Conservation (phyloP, 495 filamentous ascomycete genomes). For the Lepraria neglecta region DNA sequence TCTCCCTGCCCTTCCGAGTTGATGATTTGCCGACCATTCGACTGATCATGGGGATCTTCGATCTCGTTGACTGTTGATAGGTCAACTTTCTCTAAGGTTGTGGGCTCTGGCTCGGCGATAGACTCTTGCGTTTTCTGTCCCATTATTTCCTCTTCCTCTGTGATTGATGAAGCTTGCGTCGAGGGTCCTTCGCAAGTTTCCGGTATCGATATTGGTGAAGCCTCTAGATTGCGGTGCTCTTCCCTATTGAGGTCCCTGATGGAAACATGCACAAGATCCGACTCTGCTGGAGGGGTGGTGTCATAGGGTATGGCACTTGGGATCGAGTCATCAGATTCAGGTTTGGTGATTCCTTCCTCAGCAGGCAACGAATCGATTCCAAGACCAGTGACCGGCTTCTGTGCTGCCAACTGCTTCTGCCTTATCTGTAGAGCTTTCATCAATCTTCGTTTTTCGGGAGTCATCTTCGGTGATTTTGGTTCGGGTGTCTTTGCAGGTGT, state of each 20-base stretch:
- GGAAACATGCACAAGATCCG: constrained; percentile 11
- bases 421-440: constrained; percentile 91
- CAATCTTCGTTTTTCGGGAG: constrained; percentile 81
- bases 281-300: constrained; percentile 1
- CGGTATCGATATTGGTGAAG: constrained; percentile 25
- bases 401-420: constrained; percentile 58
- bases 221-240: constrained; percentile 16
- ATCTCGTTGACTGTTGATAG: background rate
- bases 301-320: constrained; percentile 30
- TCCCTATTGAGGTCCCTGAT: constrained; percentile 6
- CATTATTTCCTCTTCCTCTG: constrained; percentile 20
- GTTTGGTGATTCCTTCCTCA: background rate
- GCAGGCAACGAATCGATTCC: constrained; percentile 8
- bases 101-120: background rate
- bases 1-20: background rate
- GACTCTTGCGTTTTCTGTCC: constrained; percentile 6
- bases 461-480: constrained; percentile 56
- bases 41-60: background rate
- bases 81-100: background rate
- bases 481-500: constrained; percentile 20
- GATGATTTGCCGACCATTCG: background rate
- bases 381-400: constrained; percentile 27
- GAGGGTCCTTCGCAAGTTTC: constrained; percentile 25
- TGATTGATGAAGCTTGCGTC: constrained; percentile 29
- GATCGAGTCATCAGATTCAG: constrained; percentile 5